A percentile compares a stretch with the other conserved stretches of the same genome.
Evolutionary conservation across 2,329 filamentous ascomycete genomes (phyloP).

Genomic region (Cladosporium sp.): DNA sequence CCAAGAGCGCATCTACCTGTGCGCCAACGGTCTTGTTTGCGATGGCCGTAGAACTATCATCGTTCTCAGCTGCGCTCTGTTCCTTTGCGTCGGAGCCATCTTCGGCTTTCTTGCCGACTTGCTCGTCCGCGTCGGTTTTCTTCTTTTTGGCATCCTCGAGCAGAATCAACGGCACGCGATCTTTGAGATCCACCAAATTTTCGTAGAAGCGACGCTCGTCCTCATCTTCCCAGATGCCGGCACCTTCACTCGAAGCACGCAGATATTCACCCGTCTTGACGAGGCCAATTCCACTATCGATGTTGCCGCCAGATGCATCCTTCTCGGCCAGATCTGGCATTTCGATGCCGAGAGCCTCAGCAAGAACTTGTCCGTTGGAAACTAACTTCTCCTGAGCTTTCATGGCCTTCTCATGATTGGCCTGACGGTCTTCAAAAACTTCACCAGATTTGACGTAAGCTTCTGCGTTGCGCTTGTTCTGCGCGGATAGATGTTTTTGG

Average conservation of each 20-base stretch:
- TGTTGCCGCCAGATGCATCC: constrained; percentile 61
- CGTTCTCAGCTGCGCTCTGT: constrained; percentile 54
- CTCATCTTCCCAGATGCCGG: constrained; percentile 98
- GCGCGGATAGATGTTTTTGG: constrained; percentile 80
- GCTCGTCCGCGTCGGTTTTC: constrained; percentile 75
- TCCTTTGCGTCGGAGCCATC: constrained; percentile 42
- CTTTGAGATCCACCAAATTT: constrained; percentile 90
- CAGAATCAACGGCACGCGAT: constrained; percentile 89
- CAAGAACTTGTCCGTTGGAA: constrained; percentile 83
- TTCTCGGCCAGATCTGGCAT: constrained; percentile 92
- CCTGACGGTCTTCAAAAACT: constrained; percentile 94
- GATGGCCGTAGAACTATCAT: constrained; percentile 90
- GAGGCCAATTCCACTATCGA: constrained; percentile 79
- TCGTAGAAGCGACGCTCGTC: constrained; percentile 98
- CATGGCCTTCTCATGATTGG: constrained; percentile 89
- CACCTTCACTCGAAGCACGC: constrained; percentile 80
- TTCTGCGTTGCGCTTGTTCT: constrained; percentile 92
- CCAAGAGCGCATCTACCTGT: constrained; percentile 86
- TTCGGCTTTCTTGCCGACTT: constrained; percentile 71
- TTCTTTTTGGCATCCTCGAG: constrained; percentile 96
- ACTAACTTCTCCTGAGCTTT: constrained; percentile 90
- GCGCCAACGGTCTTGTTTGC: constrained; percentile 97
- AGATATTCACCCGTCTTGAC: constrained; percentile 94
- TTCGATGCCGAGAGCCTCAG: constrained; percentile 80
- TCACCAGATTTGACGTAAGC: constrained; percentile 98